Conservation (phyloP, 2,329 filamentous ascomycete genomes). For the Penicillium sp. region DNA sequence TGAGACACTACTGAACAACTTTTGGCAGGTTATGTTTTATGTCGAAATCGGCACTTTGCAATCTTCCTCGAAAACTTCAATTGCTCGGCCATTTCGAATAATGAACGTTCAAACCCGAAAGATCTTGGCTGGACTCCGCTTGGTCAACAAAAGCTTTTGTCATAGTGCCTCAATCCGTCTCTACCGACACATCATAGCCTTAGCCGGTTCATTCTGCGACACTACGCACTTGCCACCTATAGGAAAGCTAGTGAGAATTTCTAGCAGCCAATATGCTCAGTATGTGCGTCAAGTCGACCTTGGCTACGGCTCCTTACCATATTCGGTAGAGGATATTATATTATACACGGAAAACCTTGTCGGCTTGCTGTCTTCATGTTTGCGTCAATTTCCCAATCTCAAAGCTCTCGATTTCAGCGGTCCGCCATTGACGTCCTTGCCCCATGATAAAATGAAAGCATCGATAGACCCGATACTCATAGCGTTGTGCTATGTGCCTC, state of each 20-base stretch:
- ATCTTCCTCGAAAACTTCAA: background rate
- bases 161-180: conserved; percentile 1
- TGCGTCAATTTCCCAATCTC: conserved; percentile 4
- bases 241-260: background rate
- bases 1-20: no score
- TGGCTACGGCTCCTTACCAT: background rate
- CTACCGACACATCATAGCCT: background rate
- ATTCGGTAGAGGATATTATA: background rate
- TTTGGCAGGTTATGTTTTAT: no score
- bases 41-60: no score
- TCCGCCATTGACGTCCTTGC: background rate
- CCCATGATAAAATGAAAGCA: conserved; percentile 4
- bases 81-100: background rate
- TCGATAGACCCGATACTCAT: conserved; percentile 2
- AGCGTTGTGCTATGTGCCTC: conserved; percentile 1
- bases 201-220: background rate
- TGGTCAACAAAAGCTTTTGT: conserved; percentile 3
- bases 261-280: background rate
- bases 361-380: conserved; percentile 1
- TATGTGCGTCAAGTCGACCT: conserved; percentile 1
- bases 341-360: conserved; percentile 2
- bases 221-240: background rate
- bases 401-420: conserved; percentile 1
- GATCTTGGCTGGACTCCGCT: background rate
- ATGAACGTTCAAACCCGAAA: background rate